Percentiles rank a stretch among this genome's conserved stretches.
Conservation (phyloP, 2,329 filamentous ascomycete genomes). For the Fusarium acutatum region DNA sequence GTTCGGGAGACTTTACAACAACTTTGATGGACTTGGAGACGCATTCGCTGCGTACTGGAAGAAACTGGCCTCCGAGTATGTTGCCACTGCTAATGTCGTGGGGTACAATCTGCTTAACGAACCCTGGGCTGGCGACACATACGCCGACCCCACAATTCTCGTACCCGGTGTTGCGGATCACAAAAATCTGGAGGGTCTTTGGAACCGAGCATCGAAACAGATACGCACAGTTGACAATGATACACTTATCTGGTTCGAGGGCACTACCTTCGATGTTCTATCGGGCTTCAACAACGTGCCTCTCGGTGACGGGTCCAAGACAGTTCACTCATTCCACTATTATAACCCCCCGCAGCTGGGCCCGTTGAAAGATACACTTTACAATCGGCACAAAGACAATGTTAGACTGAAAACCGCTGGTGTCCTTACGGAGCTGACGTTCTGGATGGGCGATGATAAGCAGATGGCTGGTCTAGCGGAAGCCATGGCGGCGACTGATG, state of each 20-base stretch:
- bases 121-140: background rate
- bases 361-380: rapidly evolving
- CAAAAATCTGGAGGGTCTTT: background rate
- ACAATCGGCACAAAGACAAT: background rate
- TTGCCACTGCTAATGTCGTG: background rate
- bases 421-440: background rate
- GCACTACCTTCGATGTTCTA: background rate
- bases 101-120: background rate
- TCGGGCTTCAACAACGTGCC: background rate
- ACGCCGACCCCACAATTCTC: background rate
- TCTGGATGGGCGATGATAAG: background rate
- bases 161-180: background rate
- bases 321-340: background rate
- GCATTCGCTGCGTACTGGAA: background rate
- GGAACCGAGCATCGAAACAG: background rate
- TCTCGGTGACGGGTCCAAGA: background rate
- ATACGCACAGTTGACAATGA: background rate
- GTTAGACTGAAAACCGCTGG: background rate
- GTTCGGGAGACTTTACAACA: background rate
- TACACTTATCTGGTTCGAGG: background rate
- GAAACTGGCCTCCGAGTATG: background rate
- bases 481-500: rapidly evolving
- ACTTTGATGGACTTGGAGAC: background rate
- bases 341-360: background rate
- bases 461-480: background rate